Evolutionary conservation across 805 yeast genomes (phyloP), one percentile per base, ranked within the genome.

Genomic region (Lipomyces chichibuensis): DNA sequence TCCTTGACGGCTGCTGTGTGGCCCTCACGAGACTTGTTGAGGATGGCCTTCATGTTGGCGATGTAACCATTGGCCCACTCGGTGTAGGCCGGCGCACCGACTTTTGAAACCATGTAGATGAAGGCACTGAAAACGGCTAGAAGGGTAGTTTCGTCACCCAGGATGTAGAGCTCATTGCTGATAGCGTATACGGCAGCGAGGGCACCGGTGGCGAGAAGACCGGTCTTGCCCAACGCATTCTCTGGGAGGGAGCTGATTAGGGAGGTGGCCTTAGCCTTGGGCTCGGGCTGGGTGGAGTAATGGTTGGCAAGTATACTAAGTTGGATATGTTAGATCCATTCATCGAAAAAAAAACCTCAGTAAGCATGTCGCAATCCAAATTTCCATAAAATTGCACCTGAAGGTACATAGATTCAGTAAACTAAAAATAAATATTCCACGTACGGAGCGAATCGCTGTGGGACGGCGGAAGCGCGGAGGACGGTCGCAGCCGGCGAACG

Each of bases 161-260:
- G 84, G 74, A 95, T 91, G 82, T 93, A 89, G 74, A 95, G 85
- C 81, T 92, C 96, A 82, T 91, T 92, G 76, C 97, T 90, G 78
- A 95, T 88, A 73, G 97, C 97, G 82, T 92, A 95, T 74, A 94
- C 80, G 69, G 96, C 88, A 65, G 97, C 98, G 70, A 98, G 98
- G 69, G 97, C 87, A 69, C 94, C 86, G 63, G 99, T 93, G 76
- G 97, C 97, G 77, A 95, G 84, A 77, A 93, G 85, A 78, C 98
- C 97, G 70, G 98, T 92, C 87, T 95, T 95, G 73, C 97, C 87
- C 74, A 94, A 80, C 74, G 86, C 83, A 76, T 87, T 86, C 87
- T 86, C 89, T 80, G 99, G 99, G 74, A 95, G 82, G 71, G 97
- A 91, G 77, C 90, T 93, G 76, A 94, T 87, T 80, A 94, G 87